Percentiles rank a stretch among this genome's conserved stretches.
These are phyloP conservation scores for Nakaseomyces bracarensis DNA, from an alignment of 1,139 yeast genomes.

Conservation along the genomic window DNA sequence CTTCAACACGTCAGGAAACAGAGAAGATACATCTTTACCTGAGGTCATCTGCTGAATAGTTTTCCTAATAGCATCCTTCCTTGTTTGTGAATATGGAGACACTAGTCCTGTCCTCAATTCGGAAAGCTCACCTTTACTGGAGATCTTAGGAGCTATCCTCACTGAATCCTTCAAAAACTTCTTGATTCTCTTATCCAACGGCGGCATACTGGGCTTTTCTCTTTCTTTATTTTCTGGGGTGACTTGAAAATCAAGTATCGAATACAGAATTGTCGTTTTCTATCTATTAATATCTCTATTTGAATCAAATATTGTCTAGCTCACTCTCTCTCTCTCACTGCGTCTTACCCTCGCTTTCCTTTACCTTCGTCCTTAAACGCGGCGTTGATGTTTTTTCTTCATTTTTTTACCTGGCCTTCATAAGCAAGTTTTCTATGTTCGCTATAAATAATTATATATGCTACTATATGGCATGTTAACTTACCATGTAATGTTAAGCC, in stretches of 20 bases:
- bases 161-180: slow-evolving; percentile 31
- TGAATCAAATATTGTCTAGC: no score
- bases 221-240: background rate
- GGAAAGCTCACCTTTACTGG: slow-evolving; percentile 60
- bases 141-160: slow-evolving; percentile 33
- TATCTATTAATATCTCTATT: no score
- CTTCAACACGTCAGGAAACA: slow-evolving; percentile 93
- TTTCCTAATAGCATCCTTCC: slow-evolving; percentile 93
- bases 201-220: slow-evolving; percentile 21
- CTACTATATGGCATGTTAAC: no score
- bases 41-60: slow-evolving; percentile 98
- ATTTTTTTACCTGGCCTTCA: no score
- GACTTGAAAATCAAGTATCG: background rate
- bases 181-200: slow-evolving; percentile 31
- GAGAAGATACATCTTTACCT: slow-evolving; percentile 93
- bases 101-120: slow-evolving; percentile 87
- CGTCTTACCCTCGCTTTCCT: no score
- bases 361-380: no score
- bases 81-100: slow-evolving; percentile 86
- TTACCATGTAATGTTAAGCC: no score
- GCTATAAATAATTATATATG: no score
- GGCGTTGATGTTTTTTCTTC: no score
- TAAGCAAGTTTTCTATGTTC: no score
- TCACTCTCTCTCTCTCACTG: no score
- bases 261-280: no score